Evolutionary conservation across 306 rosid genomes (phyloP), one percentile per base, ranked within the genome.

Genomic region (Acacia acuminata): DNA sequence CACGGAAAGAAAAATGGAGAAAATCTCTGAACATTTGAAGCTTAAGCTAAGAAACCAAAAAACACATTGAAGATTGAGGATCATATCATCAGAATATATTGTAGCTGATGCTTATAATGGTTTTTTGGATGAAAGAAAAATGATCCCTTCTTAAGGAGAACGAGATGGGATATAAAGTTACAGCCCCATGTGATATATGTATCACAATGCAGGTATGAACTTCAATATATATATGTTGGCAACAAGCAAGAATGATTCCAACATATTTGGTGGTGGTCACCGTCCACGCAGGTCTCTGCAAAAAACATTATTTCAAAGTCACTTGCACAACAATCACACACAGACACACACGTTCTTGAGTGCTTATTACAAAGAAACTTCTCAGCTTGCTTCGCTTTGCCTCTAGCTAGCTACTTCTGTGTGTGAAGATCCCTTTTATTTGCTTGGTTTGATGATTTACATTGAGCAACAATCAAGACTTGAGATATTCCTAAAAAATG

Each of bases 241-340:
- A 58, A 4, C 32, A 61, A 71, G 90, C 86, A 92, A 82, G 87
- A 84, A 91, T 89, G 83, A 84, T 82, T 60, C 45, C 63, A 65
- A 76, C 65, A 66, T 34, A 68, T 73, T 79, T 82, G 75, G 77
- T 82, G 85, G 80, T 83, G 83, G 84, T 66, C 85, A 76, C 85
- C 76, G 36, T 70, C 75, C 82, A 48, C 53, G 19, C 53, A 3
- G 53, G 53, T 22, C 61, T 64, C 73, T 85, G 82, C 65, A 51
- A n/a, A 7, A 48, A 58, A 30, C 82, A 17, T 5, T 19, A 84
- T 79, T 60, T 80, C 10, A 81, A 82, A 79, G 44, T 76, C 55
- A 60, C 38, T 47, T 64, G 51, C 36, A 76, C n/a, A 58, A 5
- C 40, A 56, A 13, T 25, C 60, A 63, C 69, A 34, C 16, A 32